Conservation (phyloP, 306 rosid species). For the Begonia masoniana region DNA sequence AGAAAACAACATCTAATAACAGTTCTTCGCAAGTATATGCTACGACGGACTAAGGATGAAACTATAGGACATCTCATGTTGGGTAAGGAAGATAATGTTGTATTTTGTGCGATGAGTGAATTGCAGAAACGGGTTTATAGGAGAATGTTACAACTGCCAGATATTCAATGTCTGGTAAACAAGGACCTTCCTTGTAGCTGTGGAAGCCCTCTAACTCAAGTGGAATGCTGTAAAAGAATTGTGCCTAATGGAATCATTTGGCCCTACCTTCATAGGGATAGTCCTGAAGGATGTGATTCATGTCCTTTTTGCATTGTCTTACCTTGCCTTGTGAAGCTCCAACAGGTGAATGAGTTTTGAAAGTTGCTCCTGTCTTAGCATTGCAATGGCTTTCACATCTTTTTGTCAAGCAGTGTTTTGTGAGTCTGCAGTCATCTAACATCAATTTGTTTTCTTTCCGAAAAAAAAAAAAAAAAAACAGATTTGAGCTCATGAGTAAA, state of each 20-base stretch:
- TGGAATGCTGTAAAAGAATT: slow-evolving; percentile 78
- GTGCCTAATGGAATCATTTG: slow-evolving; percentile 71
- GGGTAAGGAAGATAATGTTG: slow-evolving; percentile 95
- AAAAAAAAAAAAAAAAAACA: no score
- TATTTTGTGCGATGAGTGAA: slow-evolving; percentile 88
- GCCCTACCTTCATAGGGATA: slow-evolving; percentile 83
- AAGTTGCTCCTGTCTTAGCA: no score
- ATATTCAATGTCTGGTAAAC: slow-evolving; percentile 72
- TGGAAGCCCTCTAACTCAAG: slow-evolving; percentile 91
- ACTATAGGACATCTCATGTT: slow-evolving; percentile 98
- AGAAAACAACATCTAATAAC: slow-evolving; percentile 60
- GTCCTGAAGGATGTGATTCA: slow-evolving; percentile 85
- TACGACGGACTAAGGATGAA: slow-evolving; percentile 90
- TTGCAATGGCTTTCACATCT: no score
- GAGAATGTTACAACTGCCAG: slow-evolving; percentile 89
- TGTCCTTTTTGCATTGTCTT: slow-evolving; percentile 93
- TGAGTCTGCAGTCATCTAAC: no score
- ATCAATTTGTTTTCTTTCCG: no score
- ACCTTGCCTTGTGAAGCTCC: slow-evolving; percentile 94
- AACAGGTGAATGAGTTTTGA: slow-evolving; percentile 51
- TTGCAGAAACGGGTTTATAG: slow-evolving; percentile 72
- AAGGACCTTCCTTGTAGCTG: slow-evolving; percentile 81
- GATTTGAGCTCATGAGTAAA: no score
- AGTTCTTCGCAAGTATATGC: slow-evolving; percentile 73
- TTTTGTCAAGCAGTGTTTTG: no score